phyloP scores from a whole-genome alignment of 805 yeast species.

The Teunomyces pallodes region DNA sequence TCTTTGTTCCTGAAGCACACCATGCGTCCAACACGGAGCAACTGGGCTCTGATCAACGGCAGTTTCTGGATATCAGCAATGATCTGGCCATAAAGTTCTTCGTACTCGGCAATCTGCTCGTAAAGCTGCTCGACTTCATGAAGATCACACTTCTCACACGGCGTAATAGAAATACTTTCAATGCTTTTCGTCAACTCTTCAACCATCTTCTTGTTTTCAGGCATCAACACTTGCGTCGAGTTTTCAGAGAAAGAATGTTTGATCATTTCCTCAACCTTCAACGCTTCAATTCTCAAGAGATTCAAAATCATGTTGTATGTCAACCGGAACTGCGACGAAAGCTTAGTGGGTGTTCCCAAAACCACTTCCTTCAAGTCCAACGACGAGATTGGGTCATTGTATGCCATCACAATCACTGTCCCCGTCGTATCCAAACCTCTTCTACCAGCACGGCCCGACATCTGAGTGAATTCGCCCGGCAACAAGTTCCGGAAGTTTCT shows the following conservation, averaged over 20 bases:
- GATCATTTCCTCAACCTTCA: conserved; percentile 97
- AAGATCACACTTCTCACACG: conserved; percentile 35
- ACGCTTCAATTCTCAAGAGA: conserved; percentile 85
- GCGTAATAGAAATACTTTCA: conserved; percentile 29
- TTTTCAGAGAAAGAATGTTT: conserved; percentile 94
- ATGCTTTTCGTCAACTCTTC: conserved; percentile 51
- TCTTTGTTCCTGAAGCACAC: conserved; percentile 54
- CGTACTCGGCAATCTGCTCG: conserved; percentile 45
- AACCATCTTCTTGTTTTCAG: conserved; percentile 76
- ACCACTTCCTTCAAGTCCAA: conserved; percentile 73
- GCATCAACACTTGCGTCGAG: conserved; percentile 76
- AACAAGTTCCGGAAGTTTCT: conserved; percentile 71
- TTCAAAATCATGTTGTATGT: conserved; percentile 96
- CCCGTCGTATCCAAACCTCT: conserved; percentile 93
- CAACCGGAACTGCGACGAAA: conserved; percentile 87
- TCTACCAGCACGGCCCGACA: conserved; percentile 99
- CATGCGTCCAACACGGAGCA: conserved; percentile 53
- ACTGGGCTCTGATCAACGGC: conserved; percentile 44
- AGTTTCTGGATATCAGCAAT: conserved; percentile 47
- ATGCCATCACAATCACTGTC: conserved; percentile 90
- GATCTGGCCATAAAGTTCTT: conserved; percentile 42
- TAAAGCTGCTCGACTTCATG: conserved; percentile 47
- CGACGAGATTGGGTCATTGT: conserved; percentile 58
- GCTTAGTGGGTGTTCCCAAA: conserved; percentile 85
- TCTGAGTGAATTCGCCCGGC: conserved; percentile 97